Percentiles rank a stretch among this genome's conserved stretches.
Evolutionary conservation across 2,329 filamentous ascomycete species (phyloP).

Genomic region (Trichoderma aggressivum): DNA sequence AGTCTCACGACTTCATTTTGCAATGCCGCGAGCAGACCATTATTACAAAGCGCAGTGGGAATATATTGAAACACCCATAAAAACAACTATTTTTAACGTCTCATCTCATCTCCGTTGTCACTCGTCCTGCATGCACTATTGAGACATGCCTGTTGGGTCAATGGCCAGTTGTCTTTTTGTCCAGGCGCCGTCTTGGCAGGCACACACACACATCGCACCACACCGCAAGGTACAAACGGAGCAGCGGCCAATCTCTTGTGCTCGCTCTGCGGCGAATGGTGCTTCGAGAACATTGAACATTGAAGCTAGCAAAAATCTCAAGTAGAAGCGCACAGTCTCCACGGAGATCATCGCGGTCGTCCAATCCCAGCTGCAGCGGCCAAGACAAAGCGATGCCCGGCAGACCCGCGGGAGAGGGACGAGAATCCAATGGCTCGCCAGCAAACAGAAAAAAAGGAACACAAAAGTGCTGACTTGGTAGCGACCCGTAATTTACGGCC

Average conservation of each 20-base stretch:
- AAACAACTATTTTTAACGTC: not conserved
- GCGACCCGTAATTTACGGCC: slow-evolving; percentile 7
- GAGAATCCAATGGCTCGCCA: not conserved
- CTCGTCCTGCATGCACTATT: not conserved
- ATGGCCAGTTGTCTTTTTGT: not conserved
- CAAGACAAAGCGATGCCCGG: not conserved
- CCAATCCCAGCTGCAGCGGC: slow-evolving; percentile 8
- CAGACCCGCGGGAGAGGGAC: not conserved
- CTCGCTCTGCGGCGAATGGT: not conserved
- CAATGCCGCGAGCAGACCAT: not conserved
- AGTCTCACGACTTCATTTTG: not conserved
- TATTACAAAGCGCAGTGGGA: not conserved
- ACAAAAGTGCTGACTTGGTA: not conserved
- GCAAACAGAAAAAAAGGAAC: not conserved
- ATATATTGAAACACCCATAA: not conserved
- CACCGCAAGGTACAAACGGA: not conserved
- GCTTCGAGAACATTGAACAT: not conserved
- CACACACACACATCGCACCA: slow-evolving; percentile 6
- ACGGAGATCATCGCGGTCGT: not conserved
- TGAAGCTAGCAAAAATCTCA: not conserved
- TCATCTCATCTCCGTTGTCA: not conserved
- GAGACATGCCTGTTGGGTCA: not conserved
- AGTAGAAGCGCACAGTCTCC: not conserved
- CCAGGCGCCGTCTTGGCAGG: slow-evolving; percentile 5
- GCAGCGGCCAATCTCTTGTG: not conserved